A percentile compares a stretch with the other conserved stretches of the same genome.
Evolutionary conservation across 106 monocot species (phyloP).

Genomic region (Narthecium ossifragum): DNA sequence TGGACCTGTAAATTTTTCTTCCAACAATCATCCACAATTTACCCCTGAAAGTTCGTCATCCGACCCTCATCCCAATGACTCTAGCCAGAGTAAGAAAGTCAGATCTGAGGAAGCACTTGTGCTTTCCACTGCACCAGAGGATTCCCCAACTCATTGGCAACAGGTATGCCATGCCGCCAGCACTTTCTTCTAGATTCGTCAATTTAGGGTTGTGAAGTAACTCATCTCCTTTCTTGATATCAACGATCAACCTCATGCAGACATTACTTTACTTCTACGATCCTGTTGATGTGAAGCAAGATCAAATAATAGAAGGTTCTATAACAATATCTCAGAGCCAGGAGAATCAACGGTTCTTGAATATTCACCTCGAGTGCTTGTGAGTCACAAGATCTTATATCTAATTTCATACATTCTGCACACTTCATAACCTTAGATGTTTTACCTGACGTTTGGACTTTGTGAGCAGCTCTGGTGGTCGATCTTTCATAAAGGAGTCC

Average conservation of each 20-base stretch:
- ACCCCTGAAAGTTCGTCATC: slow-evolving; percentile 12
- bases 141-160: slow-evolving; percentile 96
- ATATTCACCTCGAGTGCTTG: slow-evolving; percentile 86
- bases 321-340: slow-evolving; percentile 80
- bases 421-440: not conserved
- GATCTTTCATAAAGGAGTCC: slow-evolving; percentile 80
- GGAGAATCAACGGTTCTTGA: slow-evolving; percentile 78
- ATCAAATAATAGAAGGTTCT: slow-evolving; percentile 83
- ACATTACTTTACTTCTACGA: slow-evolving; percentile 88
- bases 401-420: not conserved
- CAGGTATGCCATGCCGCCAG: slow-evolving; percentile 39
- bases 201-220: not conserved
- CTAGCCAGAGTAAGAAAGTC: slow-evolving; percentile 20
- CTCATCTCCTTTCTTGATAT: not conserved
- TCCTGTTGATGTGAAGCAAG: slow-evolving; percentile 84
- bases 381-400: slow-evolving; percentile 18
- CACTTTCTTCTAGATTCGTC: not conserved
- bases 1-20: slow-evolving; percentile 36
- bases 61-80: slow-evolving; percentile 13
- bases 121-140: slow-evolving; percentile 96
- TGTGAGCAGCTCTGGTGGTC: slow-evolving; percentile 59
- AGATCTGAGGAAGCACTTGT: slow-evolving; percentile 53
- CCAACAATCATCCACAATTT: slow-evolving; percentile 15
- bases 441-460: not conserved
- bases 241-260: slow-evolving; percentile 35